Conservation (phyloP, 371 early-diverging fungal genomes). For the Rhizopus microsporus region DNA sequence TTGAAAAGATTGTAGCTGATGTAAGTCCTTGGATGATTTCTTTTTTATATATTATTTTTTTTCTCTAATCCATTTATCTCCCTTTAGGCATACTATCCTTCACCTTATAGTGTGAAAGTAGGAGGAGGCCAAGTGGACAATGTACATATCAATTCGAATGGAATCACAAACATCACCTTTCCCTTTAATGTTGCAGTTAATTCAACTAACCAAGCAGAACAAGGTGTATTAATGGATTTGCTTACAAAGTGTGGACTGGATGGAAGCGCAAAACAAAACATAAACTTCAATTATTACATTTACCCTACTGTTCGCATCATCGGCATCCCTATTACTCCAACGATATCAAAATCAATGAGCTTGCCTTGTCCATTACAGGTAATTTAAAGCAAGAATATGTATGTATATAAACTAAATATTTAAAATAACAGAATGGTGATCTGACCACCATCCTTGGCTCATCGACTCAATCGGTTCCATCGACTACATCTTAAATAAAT, state of each 20-base stretch:
- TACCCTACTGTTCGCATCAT: conserved; percentile 45
- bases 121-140: conserved; percentile 52
- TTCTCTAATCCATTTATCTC: neutral
- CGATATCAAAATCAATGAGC: conserved; percentile 36
- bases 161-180: conserved; percentile 45
- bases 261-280: conserved; percentile 24
- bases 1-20: conserved; percentile 53
- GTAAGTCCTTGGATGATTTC: conserved; percentile 31
- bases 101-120: conserved; percentile 38
- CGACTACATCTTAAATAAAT: conserved; percentile 38
- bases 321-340: conserved; percentile 46
- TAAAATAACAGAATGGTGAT: conserved; percentile 7
- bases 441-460: conserved; percentile 4
- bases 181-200: conserved; percentile 47
- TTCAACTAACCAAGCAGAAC: conserved; percentile 29
- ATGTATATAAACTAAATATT: neutral
- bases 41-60: neutral
- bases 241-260: conserved; percentile 49
- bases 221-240: conserved; percentile 49
- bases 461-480: conserved; percentile 26
- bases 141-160: conserved; percentile 45
- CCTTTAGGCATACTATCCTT: conserved; percentile 60
- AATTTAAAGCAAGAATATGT: neutral
- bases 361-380: conserved; percentile 32
- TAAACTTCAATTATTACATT: conserved; percentile 55